These are phyloP conservation scores for Cardamine resedifolia DNA, from an alignment of 345 rosid genomes.

Conservation along the genomic window DNA sequence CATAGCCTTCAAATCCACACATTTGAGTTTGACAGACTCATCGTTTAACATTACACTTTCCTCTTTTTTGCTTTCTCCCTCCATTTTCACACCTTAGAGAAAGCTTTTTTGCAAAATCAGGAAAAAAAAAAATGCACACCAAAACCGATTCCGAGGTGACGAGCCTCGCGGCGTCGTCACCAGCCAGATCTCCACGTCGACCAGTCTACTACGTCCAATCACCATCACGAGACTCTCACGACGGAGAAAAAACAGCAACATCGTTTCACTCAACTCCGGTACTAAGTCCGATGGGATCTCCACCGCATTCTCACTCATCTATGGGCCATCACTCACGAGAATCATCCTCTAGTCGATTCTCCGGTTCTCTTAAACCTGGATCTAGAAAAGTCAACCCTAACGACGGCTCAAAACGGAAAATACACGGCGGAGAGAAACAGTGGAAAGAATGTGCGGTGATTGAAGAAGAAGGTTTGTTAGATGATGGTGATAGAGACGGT, in stretches of 20 bases:
- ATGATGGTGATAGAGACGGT: constrained; percentile 61
- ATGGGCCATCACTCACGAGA: constrained; percentile 87
- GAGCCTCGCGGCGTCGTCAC: constrained; percentile 84
- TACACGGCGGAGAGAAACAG: constrained; percentile 58
- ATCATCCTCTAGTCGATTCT: constrained; percentile 87
- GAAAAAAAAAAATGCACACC: constrained; percentile 81
- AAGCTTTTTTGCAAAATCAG: background rate
- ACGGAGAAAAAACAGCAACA: constrained; percentile 92
- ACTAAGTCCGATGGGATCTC: constrained; percentile 85
- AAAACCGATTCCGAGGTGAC: constrained; percentile 99
- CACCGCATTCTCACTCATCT: constrained; percentile 93
- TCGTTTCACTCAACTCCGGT: constrained; percentile 97
- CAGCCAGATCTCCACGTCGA: constrained; percentile 84
- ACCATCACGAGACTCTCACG: constrained; percentile 95
- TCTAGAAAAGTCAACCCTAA: constrained; percentile 86
- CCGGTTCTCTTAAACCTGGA: constrained; percentile 87
- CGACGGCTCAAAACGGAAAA: constrained; percentile 51
- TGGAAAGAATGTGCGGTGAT: constrained; percentile 79
- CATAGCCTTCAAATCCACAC: constrained; percentile 14
- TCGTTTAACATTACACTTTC: constrained; percentile 2
- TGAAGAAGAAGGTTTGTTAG: constrained; percentile 95
- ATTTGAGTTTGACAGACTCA: background rate
- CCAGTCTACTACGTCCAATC: constrained; percentile 93
- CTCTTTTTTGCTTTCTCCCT: constrained; percentile 1
- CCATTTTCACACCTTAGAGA: constrained; percentile 12